Percentiles rank a stretch among this genome's conserved stretches.
These are phyloP conservation scores for Picochlorum sp. DNA, from an alignment of 139 green algal genomes.

Conservation along the genomic window DNA sequence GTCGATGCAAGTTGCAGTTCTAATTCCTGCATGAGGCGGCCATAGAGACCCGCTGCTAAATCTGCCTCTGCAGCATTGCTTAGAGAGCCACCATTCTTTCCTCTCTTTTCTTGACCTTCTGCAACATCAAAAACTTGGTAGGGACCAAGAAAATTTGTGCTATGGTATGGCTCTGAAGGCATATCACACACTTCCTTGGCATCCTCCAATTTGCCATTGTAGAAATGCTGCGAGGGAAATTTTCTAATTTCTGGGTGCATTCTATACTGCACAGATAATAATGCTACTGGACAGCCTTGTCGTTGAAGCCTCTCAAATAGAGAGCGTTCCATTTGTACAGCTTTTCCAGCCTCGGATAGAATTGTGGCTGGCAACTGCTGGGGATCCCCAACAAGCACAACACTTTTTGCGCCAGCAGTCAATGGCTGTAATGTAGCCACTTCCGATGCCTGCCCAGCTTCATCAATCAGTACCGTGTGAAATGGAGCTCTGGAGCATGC, in stretches of 20 bases:
- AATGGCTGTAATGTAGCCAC: slow-evolving; percentile 76
- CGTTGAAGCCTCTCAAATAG: slow-evolving; percentile 76
- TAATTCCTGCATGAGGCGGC: slow-evolving; percentile 36
- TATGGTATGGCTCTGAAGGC: slow-evolving; percentile 35
- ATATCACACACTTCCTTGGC: slow-evolving; percentile 19
- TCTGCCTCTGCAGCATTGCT: slow-evolving; percentile 57
- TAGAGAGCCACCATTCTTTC: slow-evolving; percentile 23
- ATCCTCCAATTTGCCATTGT: slow-evolving; percentile 48
- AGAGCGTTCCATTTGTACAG: slow-evolving; percentile 60
- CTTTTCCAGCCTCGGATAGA: slow-evolving; percentile 42
- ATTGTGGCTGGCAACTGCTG: slow-evolving; percentile 91
- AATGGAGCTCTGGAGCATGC: slow-evolving; percentile 12
- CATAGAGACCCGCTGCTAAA: slow-evolving; percentile 61
- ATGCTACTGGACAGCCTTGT: slow-evolving; percentile 32
- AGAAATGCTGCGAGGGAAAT: slow-evolving; percentile 81
- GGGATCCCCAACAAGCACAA: slow-evolving; percentile 82
- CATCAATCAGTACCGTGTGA: slow-evolving; percentile 81
- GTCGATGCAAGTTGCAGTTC: background rate
- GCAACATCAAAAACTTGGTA: slow-evolving; percentile 83
- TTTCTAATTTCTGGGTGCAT: slow-evolving; percentile 84
- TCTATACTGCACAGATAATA: slow-evolving; percentile 78
- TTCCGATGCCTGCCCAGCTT: slow-evolving; percentile 84
- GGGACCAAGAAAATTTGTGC: slow-evolving; percentile 56
- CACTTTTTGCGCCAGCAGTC: slow-evolving; percentile 53
- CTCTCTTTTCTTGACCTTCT: slow-evolving; percentile 37